Conservation (phyloP, 164 flowering plant genomes). For the Vitis riparia region DNA sequence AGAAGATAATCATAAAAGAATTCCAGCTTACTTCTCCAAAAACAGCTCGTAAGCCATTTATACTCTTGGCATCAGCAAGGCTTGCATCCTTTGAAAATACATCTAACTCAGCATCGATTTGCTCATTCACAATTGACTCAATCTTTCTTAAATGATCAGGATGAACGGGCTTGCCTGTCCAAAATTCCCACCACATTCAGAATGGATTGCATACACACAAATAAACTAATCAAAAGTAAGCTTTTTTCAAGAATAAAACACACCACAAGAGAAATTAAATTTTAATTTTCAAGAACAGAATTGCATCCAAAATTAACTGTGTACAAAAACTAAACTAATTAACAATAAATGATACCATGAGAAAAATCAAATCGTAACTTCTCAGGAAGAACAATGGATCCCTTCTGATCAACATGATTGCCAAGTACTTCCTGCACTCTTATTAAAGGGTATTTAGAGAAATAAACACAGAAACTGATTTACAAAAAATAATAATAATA, state of each 20-base stretch:
- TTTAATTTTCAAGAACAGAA: too few relatives aligned
- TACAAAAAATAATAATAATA: too few relatives aligned
- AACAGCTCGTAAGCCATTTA: constrained; percentile 92
- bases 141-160: constrained; percentile 71
- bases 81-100: constrained; percentile 72
- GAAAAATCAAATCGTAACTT: constrained; percentile 96
- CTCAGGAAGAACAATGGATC: constrained; percentile 97
- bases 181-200: constrained; percentile 10
- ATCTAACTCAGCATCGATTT: constrained; percentile 75
- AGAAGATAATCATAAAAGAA: neutral
- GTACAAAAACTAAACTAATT: neutral
- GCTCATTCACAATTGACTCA: constrained; percentile 85
- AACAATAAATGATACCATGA: constrained; percentile 57
- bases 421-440: constrained; percentile 90
- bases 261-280: neutral
- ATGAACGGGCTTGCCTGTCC: constrained; percentile 76
- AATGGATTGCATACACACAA: neutral
- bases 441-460: neutral
- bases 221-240: too few relatives aligned
- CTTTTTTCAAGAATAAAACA: too few relatives aligned
- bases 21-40: constrained; percentile 88
- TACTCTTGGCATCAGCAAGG: constrained; percentile 80
- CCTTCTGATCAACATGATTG: constrained; percentile 97
- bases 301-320: too few relatives aligned
- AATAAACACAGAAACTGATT: too few relatives aligned